Conservation (phyloP, 2,329 filamentous ascomycete genomes). For the Rugonectria rugulosa region DNA sequence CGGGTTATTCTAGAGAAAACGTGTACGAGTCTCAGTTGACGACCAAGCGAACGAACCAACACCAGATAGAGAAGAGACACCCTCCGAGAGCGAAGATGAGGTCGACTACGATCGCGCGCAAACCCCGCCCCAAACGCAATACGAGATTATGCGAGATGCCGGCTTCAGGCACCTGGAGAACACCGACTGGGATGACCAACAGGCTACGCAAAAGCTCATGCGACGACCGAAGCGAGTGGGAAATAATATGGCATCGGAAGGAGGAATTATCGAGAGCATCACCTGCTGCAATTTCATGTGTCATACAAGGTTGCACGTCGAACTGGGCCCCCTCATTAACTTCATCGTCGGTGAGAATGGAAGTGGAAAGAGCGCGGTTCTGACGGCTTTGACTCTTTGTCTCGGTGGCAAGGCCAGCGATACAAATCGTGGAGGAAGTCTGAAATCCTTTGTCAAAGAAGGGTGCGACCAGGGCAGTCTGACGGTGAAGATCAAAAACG, state of each 20-base stretch:
- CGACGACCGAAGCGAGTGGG: slow-evolving; percentile 58
- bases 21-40: slow-evolving; percentile 43
- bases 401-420: slow-evolving; percentile 93
- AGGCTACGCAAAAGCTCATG: slow-evolving; percentile 70
- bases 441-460: slow-evolving; percentile 92
- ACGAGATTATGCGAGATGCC: slow-evolving; percentile 67
- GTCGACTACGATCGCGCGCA: slow-evolving; percentile 36
- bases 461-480: slow-evolving; percentile 80
- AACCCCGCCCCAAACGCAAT: slow-evolving; percentile 63
- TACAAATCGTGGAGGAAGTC: slow-evolving; percentile 88
- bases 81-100: slow-evolving; percentile 44
- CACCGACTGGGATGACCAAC: slow-evolving; percentile 65
- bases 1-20: slow-evolving; percentile 40
- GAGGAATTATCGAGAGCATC: slow-evolving; percentile 87
- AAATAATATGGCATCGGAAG: slow-evolving; percentile 79
- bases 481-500: slow-evolving; percentile 88
- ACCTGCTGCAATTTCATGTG: slow-evolving; percentile 97
- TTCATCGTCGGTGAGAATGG: slow-evolving; percentile 98
- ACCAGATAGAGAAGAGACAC: slow-evolving; percentile 31
- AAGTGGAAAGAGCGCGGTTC: slow-evolving; percentile 94
- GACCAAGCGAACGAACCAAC: slow-evolving; percentile 24
- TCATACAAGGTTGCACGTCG: slow-evolving; percentile 80
- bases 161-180: slow-evolving; percentile 66
- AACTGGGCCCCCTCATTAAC: slow-evolving; percentile 93
- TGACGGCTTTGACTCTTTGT: slow-evolving; percentile 92